Percentiles rank a stretch among this genome's conserved stretches.
These are phyloP conservation scores for Fusarium tuaranense DNA, from an alignment of 2,329 filamentous ascomycete species.

Conservation along the genomic window DNA sequence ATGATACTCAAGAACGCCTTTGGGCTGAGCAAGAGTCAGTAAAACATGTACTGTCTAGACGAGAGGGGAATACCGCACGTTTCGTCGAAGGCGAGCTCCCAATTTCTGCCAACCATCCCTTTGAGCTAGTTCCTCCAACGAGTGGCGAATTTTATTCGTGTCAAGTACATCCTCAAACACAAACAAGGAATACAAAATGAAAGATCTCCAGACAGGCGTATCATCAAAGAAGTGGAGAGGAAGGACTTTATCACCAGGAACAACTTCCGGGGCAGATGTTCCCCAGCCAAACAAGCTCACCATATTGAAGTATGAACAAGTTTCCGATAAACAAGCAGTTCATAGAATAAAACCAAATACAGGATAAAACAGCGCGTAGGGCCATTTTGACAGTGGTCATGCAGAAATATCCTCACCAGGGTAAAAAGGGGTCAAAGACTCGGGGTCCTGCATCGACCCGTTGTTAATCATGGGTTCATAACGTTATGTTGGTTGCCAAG, in stretches of 20 bases:
- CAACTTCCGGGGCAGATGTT: neutral
- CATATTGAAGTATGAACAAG: neutral
- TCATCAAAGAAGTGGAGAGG: constrained; percentile 1
- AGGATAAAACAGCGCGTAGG: neutral
- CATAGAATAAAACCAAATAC: neutral
- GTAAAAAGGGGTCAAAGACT: neutral
- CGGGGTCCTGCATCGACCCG: neutral
- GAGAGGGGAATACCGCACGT: neutral
- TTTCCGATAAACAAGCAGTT: neutral
- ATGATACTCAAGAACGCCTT: neutral
- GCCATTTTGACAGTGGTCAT: neutral
- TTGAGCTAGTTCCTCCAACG: neutral
- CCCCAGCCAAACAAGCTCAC: neutral
- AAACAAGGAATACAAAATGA: neutral
- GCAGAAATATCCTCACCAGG: neutral
- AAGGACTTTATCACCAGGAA: neutral
- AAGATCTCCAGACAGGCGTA: neutral
- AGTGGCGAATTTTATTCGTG: neutral
- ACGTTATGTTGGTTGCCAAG: neutral
- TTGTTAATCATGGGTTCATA: neutral
- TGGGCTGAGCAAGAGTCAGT: neutral
- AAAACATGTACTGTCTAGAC: neutral
- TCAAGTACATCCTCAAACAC: neutral
- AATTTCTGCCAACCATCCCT: neutral
- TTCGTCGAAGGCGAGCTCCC: neutral